Conservation (phyloP, 176 grass and related monocot genomes). For the Echinochloa phyllopogon region DNA sequence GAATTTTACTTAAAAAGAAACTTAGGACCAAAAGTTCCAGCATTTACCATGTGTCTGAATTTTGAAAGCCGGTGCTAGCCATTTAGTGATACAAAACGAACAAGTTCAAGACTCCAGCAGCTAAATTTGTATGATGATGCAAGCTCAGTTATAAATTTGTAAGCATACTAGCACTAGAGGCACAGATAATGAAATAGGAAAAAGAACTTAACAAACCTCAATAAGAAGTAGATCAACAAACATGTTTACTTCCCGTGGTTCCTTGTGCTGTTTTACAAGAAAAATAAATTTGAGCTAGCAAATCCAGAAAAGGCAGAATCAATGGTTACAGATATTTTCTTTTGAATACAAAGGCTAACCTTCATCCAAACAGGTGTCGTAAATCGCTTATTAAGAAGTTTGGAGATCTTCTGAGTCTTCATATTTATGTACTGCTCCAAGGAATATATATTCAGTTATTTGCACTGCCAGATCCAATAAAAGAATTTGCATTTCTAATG, state of each 20-base stretch:
- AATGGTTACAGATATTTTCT: conserved; percentile 29
- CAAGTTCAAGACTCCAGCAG: conserved; percentile 18
- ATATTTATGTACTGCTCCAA: conserved; percentile 91
- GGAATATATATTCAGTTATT: conserved; percentile 38
- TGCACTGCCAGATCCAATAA: background rate
- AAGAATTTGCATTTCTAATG: conserved; percentile 3
- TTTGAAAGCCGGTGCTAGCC: conserved; percentile 12
- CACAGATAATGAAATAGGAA: conserved; percentile 10
- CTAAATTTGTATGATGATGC: conserved; percentile 13
- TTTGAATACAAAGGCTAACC: conserved; percentile 54
- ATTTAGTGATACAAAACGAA: conserved; percentile 18
- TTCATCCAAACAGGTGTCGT: conserved; percentile 95
- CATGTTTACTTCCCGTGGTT: conserved; percentile 98
- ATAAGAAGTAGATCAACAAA: conserved; percentile 97
- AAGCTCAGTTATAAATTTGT: conserved; percentile 25
- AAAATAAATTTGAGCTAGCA: conserved; percentile 34
- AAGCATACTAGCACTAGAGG: background rate
- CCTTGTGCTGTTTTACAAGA: conserved; percentile 88
- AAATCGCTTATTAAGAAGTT: conserved; percentile 94
- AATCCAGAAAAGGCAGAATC: conserved; percentile 24
- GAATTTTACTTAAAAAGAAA: conserved; percentile 14
- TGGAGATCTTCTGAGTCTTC: conserved; percentile 95
- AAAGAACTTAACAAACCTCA: conserved; percentile 67
- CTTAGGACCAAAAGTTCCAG: conserved; percentile 12
- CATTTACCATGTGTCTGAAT: conserved; percentile 23